Percentiles rank a stretch among this genome's conserved stretches.
Conservation (phyloP, 2,329 filamentous ascomycete genomes). For the Ceratocystis albifundus region DNA sequence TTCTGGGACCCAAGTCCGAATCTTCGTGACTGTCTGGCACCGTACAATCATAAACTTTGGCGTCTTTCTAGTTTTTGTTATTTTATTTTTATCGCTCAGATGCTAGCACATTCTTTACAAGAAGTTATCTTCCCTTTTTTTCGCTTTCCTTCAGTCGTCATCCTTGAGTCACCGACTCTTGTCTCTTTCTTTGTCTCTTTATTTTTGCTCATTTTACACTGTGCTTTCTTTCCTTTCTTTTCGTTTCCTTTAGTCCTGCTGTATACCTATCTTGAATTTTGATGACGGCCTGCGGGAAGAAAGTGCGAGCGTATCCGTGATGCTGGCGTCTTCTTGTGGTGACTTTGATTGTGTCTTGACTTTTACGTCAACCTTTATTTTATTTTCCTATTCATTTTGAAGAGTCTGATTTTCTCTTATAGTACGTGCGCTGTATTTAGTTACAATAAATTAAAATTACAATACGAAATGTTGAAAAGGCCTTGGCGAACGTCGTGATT, state of each 20-base stretch:
- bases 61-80: constrained; percentile 8
- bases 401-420: constrained; percentile 25
- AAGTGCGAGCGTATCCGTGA: background rate
- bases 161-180: constrained; percentile 2
- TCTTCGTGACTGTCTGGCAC: constrained; percentile 25
- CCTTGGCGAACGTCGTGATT: background rate
- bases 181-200: constrained; percentile 13
- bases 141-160: background rate
- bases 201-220: background rate
- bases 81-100: background rate
- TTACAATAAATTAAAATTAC: constrained; percentile 1
- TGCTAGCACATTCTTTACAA: constrained; percentile 13
- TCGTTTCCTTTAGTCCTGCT: constrained; percentile 17
- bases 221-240: background rate
- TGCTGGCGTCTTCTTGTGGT: constrained; percentile 11
- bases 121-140: constrained; percentile 6
- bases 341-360: background rate
- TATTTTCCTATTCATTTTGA: constrained; percentile 28
- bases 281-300: constrained; percentile 18
- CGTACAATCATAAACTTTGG: constrained; percentile 12
- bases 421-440: background rate
- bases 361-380: constrained; percentile 21
- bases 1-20: constrained; percentile 41
- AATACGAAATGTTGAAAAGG: background rate
- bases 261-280: constrained; percentile 22